phyloP scores from a whole-genome alignment of 2,329 filamentous ascomycete species.

The Sarocladiaceae sp. region DNA sequence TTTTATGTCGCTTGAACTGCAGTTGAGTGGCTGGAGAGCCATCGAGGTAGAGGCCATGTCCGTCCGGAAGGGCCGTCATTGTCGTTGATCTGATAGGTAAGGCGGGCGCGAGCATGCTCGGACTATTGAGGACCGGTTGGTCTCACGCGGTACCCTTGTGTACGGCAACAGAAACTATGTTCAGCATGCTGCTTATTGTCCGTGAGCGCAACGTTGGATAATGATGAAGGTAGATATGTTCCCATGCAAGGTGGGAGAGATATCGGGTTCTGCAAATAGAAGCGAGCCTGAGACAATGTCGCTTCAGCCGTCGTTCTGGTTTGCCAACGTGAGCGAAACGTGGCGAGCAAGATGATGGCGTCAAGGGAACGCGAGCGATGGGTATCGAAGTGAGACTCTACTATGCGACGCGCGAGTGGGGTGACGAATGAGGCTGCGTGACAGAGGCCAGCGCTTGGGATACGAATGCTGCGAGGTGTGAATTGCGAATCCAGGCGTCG shows the following conservation, averaged over 20 bases:
- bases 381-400: not conserved
- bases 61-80: slow-evolving; percentile 27
- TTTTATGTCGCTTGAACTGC: slow-evolving; percentile 44
- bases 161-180: slow-evolving; percentile 8
- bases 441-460: not conserved
- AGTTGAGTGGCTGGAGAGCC: slow-evolving; percentile 25
- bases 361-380: not conserved
- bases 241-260: not conserved
- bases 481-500: not conserved
- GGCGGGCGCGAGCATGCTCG: slow-evolving; percentile 24
- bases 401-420: slow-evolving; percentile 3
- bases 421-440: not conserved
- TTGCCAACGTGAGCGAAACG: not conserved
- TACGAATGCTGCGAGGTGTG: not conserved
- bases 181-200: slow-evolving; percentile 22
- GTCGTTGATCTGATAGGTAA: slow-evolving; percentile 23
- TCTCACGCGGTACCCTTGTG: slow-evolving; percentile 1
- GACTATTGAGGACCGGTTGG: not conserved
- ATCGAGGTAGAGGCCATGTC: slow-evolving; percentile 23
- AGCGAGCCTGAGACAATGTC: slow-evolving; percentile 3
- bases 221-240: not conserved
- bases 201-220: too few relatives aligned
- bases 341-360: not conserved
- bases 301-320: not conserved
- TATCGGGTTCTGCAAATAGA: too few relatives aligned